A percentile compares a stretch with the other conserved stretches of the same genome.
These are phyloP conservation scores for Stropharia rugosoannulata DNA, from an alignment of 768 basidiomycete genomes.

Conservation along the genomic window DNA sequence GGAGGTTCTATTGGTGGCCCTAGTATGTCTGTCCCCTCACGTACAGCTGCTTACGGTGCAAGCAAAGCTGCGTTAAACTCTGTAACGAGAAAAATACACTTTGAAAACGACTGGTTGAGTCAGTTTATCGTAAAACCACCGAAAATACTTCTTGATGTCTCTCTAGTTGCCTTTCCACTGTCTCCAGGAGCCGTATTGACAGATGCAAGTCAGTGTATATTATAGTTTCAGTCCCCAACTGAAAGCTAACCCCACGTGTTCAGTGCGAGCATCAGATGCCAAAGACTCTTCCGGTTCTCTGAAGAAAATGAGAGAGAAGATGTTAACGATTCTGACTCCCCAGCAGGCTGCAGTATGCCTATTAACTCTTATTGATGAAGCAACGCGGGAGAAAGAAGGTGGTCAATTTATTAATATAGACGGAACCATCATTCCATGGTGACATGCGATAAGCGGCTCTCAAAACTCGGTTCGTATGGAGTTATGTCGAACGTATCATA, in stretches of 20 bases:
- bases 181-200: background rate
- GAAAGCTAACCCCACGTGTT: too few species aligned
- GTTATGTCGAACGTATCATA: too few species aligned
- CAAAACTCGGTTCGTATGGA: too few species aligned
- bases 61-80: constrained; percentile 7
- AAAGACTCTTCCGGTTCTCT: too few species aligned
- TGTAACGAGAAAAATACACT: constrained; percentile 7
- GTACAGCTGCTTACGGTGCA: background rate
- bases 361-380: background rate
- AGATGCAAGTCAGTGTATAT: background rate
- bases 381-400: background rate
- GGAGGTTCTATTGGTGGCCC: background rate
- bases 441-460: background rate
- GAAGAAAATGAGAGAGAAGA: too few species aligned
- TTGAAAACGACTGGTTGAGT: constrained; percentile 12
- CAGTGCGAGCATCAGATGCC: too few species aligned
- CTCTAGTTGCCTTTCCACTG: background rate
- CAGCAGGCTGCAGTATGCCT: background rate
- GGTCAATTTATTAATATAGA: background rate
- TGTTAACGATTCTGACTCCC: background rate
- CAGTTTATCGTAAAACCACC: background rate
- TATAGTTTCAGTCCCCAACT: background rate
- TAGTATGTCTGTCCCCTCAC: background rate
- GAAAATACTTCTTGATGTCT: background rate
- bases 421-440: background rate